These are phyloP conservation scores for Fusarium torreyae DNA, from an alignment of 2,329 filamentous ascomycete species.

Conservation along the genomic window DNA sequence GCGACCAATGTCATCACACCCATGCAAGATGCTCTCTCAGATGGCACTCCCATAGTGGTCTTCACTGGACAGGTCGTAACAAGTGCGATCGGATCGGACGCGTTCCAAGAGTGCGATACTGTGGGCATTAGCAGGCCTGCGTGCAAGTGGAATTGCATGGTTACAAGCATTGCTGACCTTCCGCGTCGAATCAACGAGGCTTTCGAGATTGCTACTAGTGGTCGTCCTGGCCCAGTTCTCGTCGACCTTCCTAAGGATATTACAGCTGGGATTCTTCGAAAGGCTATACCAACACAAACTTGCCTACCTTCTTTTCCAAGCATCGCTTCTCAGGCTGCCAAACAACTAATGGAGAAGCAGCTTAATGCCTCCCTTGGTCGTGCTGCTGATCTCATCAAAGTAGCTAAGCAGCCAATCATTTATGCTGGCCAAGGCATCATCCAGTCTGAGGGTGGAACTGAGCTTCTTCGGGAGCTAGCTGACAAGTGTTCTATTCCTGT, in stretches of 20 bases:
- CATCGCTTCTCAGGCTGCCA: conserved; percentile 83
- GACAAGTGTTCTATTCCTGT: conserved; percentile 94
- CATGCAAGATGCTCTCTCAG: conserved; percentile 86
- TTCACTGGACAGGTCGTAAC: conserved; percentile 92
- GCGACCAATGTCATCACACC: too few species aligned
- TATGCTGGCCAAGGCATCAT: conserved; percentile 94
- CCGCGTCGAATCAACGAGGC: conserved; percentile 96
- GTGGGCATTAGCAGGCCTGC: conserved; percentile 58
- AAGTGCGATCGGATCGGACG: conserved; percentile 61
- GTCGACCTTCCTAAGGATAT: conserved; percentile 97
- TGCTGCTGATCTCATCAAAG: conserved; percentile 86
- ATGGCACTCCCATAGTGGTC: conserved; percentile 79
- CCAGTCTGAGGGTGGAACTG: conserved; percentile 81
- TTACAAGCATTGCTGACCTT: conserved; percentile 93
- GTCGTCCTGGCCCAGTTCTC: conserved; percentile 92
- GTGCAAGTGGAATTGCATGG: conserved; percentile 99
- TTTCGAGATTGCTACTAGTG: conserved; percentile 96
- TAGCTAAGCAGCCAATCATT: conserved; percentile 92
- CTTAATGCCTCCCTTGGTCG: conserved; percentile 80
- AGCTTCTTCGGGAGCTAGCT: conserved; percentile 85
- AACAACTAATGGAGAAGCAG: conserved; percentile 79
- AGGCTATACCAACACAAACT: conserved; percentile 83
- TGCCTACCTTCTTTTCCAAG: conserved; percentile 85
- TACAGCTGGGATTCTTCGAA: conserved; percentile 85
- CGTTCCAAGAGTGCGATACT: not conserved